Evolutionary conservation across 129 eudicot species (phyloP).

Genomic region (Lactuca sativa): DNA sequence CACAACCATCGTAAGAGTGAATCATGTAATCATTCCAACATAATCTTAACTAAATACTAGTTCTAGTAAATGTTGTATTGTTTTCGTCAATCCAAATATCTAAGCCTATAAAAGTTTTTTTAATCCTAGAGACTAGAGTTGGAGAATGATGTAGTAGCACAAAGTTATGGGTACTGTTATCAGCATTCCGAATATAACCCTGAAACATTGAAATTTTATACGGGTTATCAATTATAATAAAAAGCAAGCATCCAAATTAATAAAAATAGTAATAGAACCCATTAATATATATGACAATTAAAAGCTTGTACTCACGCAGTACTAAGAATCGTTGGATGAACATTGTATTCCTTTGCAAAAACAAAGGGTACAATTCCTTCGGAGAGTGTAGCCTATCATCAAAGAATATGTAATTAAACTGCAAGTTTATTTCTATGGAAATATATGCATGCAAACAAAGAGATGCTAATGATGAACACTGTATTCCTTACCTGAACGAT

Average conservation of each 20-base stretch:
- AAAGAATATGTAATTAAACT: background rate
- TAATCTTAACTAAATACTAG: background rate
- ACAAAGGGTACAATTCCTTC: slow-evolving; percentile 94
- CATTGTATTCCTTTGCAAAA: slow-evolving; percentile 86
- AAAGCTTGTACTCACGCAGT: slow-evolving; percentile 52
- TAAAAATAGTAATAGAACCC: background rate
- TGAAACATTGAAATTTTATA: slow-evolving; percentile 33
- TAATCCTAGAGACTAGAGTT: slow-evolving; percentile 6
- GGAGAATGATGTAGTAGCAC: slow-evolving; percentile 50
- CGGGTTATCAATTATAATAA: background rate
- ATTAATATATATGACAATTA: background rate
- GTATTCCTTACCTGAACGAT: slow-evolving; percentile 56
- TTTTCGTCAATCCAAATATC: background rate
- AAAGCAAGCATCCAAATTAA: background rate
- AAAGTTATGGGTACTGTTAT: slow-evolving; percentile 84
- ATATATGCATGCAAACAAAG: background rate
- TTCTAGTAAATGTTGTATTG: slow-evolving; percentile 4
- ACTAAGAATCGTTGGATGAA: slow-evolving; percentile 80
- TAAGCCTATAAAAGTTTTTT: background rate
- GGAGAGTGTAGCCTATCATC: slow-evolving; percentile 78
- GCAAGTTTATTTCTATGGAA: background rate
- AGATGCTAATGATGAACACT: background rate
- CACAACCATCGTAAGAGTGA: no score
- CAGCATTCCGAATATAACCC: slow-evolving; percentile 96
- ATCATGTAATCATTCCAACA: no score